These are phyloP conservation scores for Golubevia pallescens DNA, from an alignment of 1,284 basidiomycete species.

Conservation along the genomic window DNA sequence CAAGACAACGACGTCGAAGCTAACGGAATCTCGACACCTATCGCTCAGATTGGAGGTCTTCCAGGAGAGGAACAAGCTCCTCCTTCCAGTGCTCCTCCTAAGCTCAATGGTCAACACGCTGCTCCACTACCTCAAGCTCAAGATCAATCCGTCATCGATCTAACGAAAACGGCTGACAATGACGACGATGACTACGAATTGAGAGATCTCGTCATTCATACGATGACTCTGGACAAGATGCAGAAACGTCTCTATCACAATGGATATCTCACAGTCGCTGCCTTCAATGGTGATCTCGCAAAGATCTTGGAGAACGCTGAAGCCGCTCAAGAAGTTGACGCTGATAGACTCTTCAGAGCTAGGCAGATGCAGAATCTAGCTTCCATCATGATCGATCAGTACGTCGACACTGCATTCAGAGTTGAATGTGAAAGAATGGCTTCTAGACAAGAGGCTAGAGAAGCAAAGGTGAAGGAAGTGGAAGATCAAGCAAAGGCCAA, in stretches of 20 bases:
- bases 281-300: constrained; percentile 53
- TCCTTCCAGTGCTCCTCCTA: not conserved
- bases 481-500: constrained; percentile 30
- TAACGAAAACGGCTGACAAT: not conserved
- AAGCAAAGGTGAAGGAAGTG: constrained; percentile 33
- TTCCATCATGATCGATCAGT: constrained; percentile 53
- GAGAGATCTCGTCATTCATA: constrained; percentile 53
- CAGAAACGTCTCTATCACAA: constrained; percentile 61
- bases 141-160: constrained; percentile 2
- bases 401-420: constrained; percentile 51
- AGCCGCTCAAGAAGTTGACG: constrained; percentile 70
- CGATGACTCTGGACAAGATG: constrained; percentile 60
- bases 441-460: constrained; percentile 35
- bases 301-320: constrained; percentile 61
- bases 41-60: not conserved
- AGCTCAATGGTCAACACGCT: constrained; percentile 11
- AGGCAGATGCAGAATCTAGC: constrained; percentile 59
- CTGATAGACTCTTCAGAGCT: constrained; percentile 72
- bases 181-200: constrained; percentile 22
- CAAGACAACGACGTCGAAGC: not conserved
- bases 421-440: constrained; percentile 56
- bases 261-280: constrained; percentile 48
- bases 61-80: constrained; percentile 1
- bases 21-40: not conserved
- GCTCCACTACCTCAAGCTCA: constrained; percentile 10